Conservation (phyloP, 2,329 filamentous ascomycete species). For the Atkinsonella hypoxylon region DNA sequence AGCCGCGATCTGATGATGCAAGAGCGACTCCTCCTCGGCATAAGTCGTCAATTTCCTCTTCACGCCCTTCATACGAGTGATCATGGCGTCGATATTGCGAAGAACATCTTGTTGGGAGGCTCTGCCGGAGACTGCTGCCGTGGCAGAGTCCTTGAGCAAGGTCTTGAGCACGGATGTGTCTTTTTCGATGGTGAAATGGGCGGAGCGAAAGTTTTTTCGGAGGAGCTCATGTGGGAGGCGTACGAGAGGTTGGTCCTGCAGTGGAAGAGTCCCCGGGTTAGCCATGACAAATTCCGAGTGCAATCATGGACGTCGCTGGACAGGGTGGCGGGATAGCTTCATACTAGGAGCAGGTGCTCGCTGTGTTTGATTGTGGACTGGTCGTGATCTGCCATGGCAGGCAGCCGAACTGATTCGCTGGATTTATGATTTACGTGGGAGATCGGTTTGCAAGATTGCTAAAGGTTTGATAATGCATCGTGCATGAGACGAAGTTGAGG, state of each 20-base stretch:
- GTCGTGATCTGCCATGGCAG: conserved; percentile 46
- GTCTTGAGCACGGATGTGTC: conserved; percentile 52
- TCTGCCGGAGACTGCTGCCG: conserved; percentile 52
- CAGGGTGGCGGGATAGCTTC: conserved; percentile 9
- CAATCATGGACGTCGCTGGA: no score
- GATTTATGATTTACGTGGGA: not conserved
- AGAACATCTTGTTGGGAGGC: conserved; percentile 60
- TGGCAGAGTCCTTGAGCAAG: conserved; percentile 50
- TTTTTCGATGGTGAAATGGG: conserved; percentile 65
- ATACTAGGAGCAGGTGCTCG: conserved; percentile 62
- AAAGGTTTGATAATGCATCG: not conserved
- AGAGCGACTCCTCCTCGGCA: conserved; percentile 65
- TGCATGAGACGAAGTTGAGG: not conserved
- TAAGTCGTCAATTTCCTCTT: conserved; percentile 75
- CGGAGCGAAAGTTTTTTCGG: conserved; percentile 85
- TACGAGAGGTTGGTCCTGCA: conserved; percentile 83
- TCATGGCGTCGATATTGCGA: conserved; percentile 70
- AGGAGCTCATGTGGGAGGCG: conserved; percentile 87
- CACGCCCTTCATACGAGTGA: conserved; percentile 70
- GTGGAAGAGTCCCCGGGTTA: not conserved
- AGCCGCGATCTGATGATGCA: conserved; percentile 65
- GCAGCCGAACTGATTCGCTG: not conserved
- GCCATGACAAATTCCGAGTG: not conserved
- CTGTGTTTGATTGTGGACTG: conserved; percentile 61
- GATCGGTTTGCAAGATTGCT: not conserved